Base-by-base conservation (phyloP, 2,329 filamentous ascomycete genomes). In the Ophiostoma piceae region DNA sequence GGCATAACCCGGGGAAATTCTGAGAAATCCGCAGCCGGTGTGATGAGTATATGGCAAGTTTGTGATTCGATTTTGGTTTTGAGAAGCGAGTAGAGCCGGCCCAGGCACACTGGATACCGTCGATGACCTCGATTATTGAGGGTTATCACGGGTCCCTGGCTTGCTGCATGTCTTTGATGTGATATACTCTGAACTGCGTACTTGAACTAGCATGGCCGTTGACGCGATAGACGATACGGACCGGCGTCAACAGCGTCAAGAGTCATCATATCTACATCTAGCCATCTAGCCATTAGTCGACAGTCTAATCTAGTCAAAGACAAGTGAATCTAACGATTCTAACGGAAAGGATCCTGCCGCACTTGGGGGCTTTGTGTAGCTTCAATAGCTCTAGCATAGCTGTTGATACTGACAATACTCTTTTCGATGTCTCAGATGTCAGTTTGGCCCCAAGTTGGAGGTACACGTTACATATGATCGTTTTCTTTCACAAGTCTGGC, bases 311-410 rank as follows among this genome's bases (percentile, higher is more conserved):
- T 26, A 26, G 51, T 54, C 14, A 47, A 12, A 12, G 2, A 26
- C 6, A 35, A 6, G 3, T 6, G 6, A 35, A 35, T 35, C 35
- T 35, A 35, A 35, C 35, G 8, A 35, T 35, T 2, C 3, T 5
- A 26, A 57, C 22, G 22, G 51, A 57, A 57, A 57, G 51, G 51
- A 26, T 57, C 51, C 22, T 57, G n/a, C 51, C 51, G 51, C 51
- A 57, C n/a, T 57, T 57, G 22, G 22, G n/a, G 51, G 51, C 51
- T 22, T 57, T n/a, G 3, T 57, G 22, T 57, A 57, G 51, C 51
- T 57, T 22, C 19, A 54, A 54, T 22, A 7, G 47, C 47, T 54
- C 47, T 54, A 54, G 47, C 47, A 54, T 22, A 54, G 47, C 14
- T 22, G 6, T 54, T 11, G 6, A 14, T 43, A 14, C 16, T n/a